phyloP scores from a whole-genome alignment of 2,329 filamentous ascomycete genomes.

The Geosmithia morbida region DNA sequence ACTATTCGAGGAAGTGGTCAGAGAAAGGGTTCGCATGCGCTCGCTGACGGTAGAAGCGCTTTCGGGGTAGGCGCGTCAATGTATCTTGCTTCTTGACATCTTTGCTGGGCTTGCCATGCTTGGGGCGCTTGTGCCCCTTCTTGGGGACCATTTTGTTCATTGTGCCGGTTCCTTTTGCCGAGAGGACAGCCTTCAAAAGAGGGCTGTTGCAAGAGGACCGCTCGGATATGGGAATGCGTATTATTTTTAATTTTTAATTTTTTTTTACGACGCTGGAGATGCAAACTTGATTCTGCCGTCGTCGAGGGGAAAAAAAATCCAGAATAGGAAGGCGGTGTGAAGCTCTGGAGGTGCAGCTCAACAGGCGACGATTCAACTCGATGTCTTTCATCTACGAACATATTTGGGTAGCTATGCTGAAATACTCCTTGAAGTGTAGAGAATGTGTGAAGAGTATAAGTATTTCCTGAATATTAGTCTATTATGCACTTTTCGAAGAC shows the following conservation, averaged over 20 bases:
- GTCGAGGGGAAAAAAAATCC: background rate
- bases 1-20: constrained; percentile 85
- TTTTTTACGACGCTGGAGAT: background rate
- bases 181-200: background rate
- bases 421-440: too few relatives aligned
- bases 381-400: too few relatives aligned
- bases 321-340: background rate
- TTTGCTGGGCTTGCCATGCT: constrained; percentile 51
- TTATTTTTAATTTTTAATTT: background rate
- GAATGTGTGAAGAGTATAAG: too few relatives aligned
- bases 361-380: too few relatives aligned
- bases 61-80: constrained; percentile 59
- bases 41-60: constrained; percentile 91
- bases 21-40: constrained; percentile 98
- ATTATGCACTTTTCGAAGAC: background rate
- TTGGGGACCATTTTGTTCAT: background rate
- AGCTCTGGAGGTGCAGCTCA: background rate
- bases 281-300: background rate
- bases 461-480: too few relatives aligned
- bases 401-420: too few relatives aligned
- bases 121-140: constrained; percentile 35
- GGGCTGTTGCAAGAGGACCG: background rate
- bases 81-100: constrained; percentile 32
- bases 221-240: background rate
- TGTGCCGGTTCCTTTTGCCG: background rate